phyloP scores from a whole-genome alignment of 164 flowering plant genomes.

The Kalanchoe fedtschenkoi region DNA sequence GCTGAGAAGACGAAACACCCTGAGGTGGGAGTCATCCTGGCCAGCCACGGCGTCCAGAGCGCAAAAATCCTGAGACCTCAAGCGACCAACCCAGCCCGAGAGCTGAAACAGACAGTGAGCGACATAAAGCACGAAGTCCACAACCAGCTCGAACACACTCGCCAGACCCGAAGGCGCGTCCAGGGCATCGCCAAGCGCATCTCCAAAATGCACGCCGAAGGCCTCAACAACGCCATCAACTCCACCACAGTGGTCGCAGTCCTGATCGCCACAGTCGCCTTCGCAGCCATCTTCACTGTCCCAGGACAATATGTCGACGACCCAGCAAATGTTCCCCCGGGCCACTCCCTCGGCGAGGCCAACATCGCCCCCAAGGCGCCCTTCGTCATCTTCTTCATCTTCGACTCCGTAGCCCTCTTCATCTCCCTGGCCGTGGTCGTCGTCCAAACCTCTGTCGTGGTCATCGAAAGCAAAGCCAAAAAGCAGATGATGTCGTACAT shows the following conservation, averaged over 20 bases:
- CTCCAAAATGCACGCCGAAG: slow-evolving; percentile 82
- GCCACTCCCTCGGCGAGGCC: slow-evolving; percentile 65
- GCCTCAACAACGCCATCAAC: slow-evolving; percentile 94
- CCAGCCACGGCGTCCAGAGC: slow-evolving; percentile 51
- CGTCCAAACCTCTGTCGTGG: slow-evolving; percentile 92
- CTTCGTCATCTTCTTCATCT: slow-evolving; percentile 71
- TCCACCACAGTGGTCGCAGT: slow-evolving; percentile 96
- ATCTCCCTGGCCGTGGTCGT: slow-evolving; percentile 36
- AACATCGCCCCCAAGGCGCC: slow-evolving; percentile 45
- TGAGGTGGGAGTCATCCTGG: slow-evolving; percentile 34
- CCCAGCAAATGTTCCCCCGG: slow-evolving; percentile 31
- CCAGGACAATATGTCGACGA: slow-evolving; percentile 82
- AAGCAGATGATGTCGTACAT: slow-evolving; percentile 86
- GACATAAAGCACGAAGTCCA: slow-evolving; percentile 96
- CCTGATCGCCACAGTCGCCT: slow-evolving; percentile 91
- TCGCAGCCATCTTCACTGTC: slow-evolving; percentile 88
- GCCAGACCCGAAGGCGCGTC: slow-evolving; percentile 62
- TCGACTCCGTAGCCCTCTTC: slow-evolving; percentile 85
- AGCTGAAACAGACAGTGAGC: slow-evolving; percentile 85
- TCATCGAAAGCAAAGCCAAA: slow-evolving; percentile 89
- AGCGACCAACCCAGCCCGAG: slow-evolving; percentile 42
- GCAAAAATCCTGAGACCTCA: slow-evolving; percentile 38
- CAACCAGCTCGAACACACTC: slow-evolving; percentile 79
- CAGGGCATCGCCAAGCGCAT: slow-evolving; percentile 77
- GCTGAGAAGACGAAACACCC: slow-evolving; percentile 62